Conservation (phyloP, 768 basidiomycete species). For the Lentinus tigrinus region DNA sequence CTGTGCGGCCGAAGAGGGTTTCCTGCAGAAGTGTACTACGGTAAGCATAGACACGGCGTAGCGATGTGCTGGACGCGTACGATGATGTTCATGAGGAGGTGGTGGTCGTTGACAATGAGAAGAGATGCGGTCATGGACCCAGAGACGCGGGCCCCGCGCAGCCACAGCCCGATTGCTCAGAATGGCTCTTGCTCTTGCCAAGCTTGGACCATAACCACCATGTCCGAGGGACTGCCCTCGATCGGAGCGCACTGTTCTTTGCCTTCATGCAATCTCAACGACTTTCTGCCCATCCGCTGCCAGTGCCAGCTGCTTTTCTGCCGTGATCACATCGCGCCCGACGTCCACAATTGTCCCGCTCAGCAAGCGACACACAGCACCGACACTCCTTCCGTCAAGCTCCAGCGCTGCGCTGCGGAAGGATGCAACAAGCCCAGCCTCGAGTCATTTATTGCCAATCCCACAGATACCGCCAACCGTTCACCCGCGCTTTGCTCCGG, state of each 20-base stretch:
- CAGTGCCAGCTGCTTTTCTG: conserved; percentile 61
- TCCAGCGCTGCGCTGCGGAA: conserved; percentile 49
- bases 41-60: conserved; percentile 4
- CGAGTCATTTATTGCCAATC: conserved; percentile 35
- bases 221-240: conserved; percentile 42
- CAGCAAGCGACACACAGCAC: not conserved
- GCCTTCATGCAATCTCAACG: conserved; percentile 56
- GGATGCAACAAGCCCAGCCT: conserved; percentile 59
- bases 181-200: too few species aligned
- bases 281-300: conserved; percentile 79
- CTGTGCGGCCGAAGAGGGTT: conserved; percentile 89
- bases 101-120: conserved; percentile 14
- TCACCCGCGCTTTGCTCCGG: conserved; percentile 44
- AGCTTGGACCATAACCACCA: too few species aligned
- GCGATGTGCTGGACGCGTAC: conserved; percentile 39
- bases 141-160: not conserved
- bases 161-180: not conserved
- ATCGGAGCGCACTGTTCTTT: conserved; percentile 70
- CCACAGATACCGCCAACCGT: conserved; percentile 24
- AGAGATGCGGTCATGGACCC: not conserved
- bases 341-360: conserved; percentile 56
- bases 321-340: conserved; percentile 56
- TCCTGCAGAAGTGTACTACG: conserved; percentile 53
- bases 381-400: conserved; percentile 24
- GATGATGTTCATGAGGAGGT: conserved; percentile 69